Evolutionary conservation across 1,284 basidiomycete species (phyloP), one percentile per base, ranked within the genome.

Genomic region (Pisolithus thermaeus): DNA sequence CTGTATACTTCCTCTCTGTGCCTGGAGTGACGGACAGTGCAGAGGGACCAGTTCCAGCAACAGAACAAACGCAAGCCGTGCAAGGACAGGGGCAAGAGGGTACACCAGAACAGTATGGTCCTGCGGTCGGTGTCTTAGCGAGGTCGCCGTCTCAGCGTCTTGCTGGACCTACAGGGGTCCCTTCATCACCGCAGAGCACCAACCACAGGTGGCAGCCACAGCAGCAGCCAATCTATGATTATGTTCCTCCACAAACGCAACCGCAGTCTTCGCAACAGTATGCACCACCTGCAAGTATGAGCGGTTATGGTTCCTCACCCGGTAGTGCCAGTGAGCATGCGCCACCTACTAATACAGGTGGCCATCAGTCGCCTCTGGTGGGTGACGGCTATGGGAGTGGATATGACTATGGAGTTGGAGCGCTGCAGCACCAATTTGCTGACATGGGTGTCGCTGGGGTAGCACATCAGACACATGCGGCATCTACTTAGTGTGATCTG

Each of bases 1-100:
- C 81, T 9, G 83, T 90, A 35, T 90, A 90, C 67, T 90, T 90
- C 60, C 65, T 84, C 49, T 81, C 79, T 3, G 79, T 90, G 2
- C 87, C 87, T 7, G 86, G 86, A 3, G 72, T 90, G 45, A 84
- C 77, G 54, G 80, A 78, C 30, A 43, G 42, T 16, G 18, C 55
- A 11, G 46, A 49, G n/a, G 52, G 56, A 12, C 38, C 43, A 28
- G 22, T 9, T 14, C 40, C 54, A 6, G 46, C 28, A 5, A 28
- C 25, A 18, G 25, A 32, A 7, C 56, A 57, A 30, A 48, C 27
- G 18, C 27, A 49, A 32, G 23, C 32, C 28, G 48, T 42, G n/a
- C 46, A 44, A 43, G 59, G 56, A 20, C 56, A 55, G 40, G 47
- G 42, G 2, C 62, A 55, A 43, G 53, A 49, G 32, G 30, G 52